Evolutionary conservation across 2,329 filamentous ascomycete genomes (phyloP).

Genomic region (Hypoxylon sp.): DNA sequence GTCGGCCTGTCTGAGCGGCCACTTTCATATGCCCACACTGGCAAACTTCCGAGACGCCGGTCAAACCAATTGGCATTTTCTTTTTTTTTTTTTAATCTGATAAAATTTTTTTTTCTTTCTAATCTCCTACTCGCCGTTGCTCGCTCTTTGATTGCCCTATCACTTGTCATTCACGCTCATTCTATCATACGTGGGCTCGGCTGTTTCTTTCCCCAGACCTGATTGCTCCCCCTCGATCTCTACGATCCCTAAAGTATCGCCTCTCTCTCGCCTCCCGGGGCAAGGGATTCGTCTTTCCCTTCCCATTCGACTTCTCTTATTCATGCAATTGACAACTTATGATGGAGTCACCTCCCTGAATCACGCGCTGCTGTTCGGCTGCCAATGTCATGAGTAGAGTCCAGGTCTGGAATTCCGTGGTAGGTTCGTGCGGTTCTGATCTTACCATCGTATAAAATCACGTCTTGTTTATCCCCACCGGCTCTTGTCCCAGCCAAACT

Average conservation of each 20-base stretch:
- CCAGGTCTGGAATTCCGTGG: conserved; percentile 1
- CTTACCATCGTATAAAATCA: conserved; percentile 19
- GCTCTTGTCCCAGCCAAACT: conserved; percentile 19
- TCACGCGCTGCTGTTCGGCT: conserved; percentile 9
- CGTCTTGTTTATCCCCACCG: conserved; percentile 5
- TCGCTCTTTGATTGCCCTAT: not conserved
- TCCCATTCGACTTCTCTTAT: conserved; percentile 6
- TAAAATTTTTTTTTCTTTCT: conserved; percentile 2
- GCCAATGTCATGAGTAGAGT: conserved; percentile 6
- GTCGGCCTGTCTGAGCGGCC: conserved; percentile 29
- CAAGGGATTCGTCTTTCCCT: conserved; percentile 13
- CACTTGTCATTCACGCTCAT: conserved; percentile 20
- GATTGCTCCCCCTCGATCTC: conserved; percentile 22
- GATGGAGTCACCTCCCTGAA: conserved; percentile 5
- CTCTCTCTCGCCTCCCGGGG: conserved; percentile 24
- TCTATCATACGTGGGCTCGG: conserved; percentile 20
- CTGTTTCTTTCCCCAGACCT: conserved; percentile 21
- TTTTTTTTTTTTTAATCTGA: conserved; percentile 6
- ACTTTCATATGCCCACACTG: conserved; percentile 32
- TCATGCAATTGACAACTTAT: conserved; percentile 1
- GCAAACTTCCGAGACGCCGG: conserved; percentile 31
- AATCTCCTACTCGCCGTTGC: conserved; percentile 8
- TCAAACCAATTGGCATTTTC: conserved; percentile 28
- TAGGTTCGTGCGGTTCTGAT: conserved; percentile 13
- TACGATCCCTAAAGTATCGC: conserved; percentile 24